Percentiles rank a stretch among this genome's conserved stretches.
Conservation (phyloP, 1,139 yeast species). For the Yamadazyma jaroonii region DNA sequence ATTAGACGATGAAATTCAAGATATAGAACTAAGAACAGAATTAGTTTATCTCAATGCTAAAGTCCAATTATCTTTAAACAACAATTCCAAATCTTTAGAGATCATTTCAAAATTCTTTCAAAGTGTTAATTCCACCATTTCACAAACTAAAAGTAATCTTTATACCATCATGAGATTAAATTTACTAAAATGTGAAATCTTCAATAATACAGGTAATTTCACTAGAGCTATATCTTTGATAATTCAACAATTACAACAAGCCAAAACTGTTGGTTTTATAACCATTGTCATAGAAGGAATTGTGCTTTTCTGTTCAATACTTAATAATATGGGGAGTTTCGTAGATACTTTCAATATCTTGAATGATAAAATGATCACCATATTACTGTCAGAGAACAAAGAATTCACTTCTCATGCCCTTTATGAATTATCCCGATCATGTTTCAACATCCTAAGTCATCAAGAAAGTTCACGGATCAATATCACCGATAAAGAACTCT, state of each 20-base stretch:
- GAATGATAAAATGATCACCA: constrained; percentile 35
- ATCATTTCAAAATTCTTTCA: constrained; percentile 27
- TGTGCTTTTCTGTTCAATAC: constrained; percentile 33
- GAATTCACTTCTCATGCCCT: constrained; percentile 37
- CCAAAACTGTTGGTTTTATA: constrained; percentile 39
- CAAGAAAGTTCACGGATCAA: constrained; percentile 4
- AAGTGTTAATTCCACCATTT: constrained; percentile 17
- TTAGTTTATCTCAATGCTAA: constrained; percentile 24
- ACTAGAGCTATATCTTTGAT: constrained; percentile 42
- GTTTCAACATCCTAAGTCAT: constrained; percentile 19
- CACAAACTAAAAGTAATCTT: constrained; percentile 24
- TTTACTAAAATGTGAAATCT: constrained; percentile 41
- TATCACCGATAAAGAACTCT: constrained; percentile 13
- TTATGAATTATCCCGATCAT: constrained; percentile 32
- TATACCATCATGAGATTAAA: constrained; percentile 42
- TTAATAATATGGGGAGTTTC: constrained; percentile 31
- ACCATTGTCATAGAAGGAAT: constrained; percentile 40
- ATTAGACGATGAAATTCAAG: constrained; percentile 26
- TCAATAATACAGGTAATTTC: constrained; percentile 34
- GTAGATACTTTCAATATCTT: constrained; percentile 38
- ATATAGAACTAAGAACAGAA: constrained; percentile 30
- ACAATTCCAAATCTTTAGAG: constrained; percentile 33
- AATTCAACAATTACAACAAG: constrained; percentile 42
- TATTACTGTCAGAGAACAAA: constrained; percentile 32
- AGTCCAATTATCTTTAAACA: constrained; percentile 28